Evolutionary conservation across 169 alveolate species (phyloP).

Genomic region (Amoebophrya sp.): DNA sequence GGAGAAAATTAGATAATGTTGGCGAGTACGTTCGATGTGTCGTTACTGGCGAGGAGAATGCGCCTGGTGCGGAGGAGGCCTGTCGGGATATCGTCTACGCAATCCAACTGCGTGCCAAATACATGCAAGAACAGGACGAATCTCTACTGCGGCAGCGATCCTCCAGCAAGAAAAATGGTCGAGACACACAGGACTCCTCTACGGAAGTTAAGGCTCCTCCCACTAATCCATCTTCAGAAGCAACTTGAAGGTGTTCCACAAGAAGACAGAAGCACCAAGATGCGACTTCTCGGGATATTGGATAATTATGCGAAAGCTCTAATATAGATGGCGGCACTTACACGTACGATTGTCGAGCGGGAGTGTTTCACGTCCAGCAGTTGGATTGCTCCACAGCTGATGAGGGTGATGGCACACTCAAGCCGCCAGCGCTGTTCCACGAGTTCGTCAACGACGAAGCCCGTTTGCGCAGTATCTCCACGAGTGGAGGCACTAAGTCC

Average conservation of each 20-base stretch:
- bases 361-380: not conserved
- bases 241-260: no score
- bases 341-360: not conserved
- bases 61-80: not conserved
- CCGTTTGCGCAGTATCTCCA: not conserved
- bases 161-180: no score
- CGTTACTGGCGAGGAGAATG: not conserved
- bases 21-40: not conserved
- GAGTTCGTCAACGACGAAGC: not conserved
- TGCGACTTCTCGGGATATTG: no score
- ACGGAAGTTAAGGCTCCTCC: no score
- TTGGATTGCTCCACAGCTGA: not conserved
- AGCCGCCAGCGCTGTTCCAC: not conserved
- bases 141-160: no score
- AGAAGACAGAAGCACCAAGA: no score
- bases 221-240: no score
- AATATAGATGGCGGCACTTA: no score
- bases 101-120: not conserved
- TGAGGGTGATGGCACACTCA: not conserved
- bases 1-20: not conserved
- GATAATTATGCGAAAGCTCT: no score
- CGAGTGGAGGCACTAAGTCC: not conserved
- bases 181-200: no score
- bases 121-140: no score
- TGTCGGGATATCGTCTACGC: not conserved